phyloP scores from a whole-genome alignment of 495 filamentous ascomycete species.

The Xylaria bambusicola region DNA sequence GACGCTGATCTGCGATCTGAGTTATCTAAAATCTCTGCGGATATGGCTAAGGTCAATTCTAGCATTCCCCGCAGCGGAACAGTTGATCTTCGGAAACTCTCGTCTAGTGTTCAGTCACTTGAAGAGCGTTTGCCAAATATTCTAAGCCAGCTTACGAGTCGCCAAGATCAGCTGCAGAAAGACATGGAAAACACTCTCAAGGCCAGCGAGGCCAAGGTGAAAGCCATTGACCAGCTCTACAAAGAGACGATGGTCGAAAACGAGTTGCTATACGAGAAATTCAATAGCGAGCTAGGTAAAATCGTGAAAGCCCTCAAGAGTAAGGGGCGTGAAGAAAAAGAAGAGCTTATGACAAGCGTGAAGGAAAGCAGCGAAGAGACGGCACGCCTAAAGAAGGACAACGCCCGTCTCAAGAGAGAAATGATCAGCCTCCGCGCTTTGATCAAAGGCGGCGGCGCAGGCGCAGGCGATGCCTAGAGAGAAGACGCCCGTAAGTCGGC shows the following conservation, averaged over 20 bases:
- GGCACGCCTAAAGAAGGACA: conserved; percentile 75
- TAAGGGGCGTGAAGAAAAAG: conserved; percentile 70
- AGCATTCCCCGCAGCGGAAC: conserved; percentile 40
- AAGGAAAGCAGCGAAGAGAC: conserved; percentile 69
- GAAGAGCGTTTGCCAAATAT: conserved; percentile 65
- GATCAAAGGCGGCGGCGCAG: conserved; percentile 40
- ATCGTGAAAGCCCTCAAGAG: conserved; percentile 71
- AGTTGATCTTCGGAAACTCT: conserved; percentile 50
- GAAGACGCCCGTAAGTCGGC: conserved; percentile 21
- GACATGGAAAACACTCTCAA: conserved; percentile 70
- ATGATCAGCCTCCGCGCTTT: conserved; percentile 51
- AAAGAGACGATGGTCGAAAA: conserved; percentile 90
- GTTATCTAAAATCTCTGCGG: conserved; percentile 77
- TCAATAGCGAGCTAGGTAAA: conserved; percentile 86
- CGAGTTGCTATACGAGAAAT: conserved; percentile 88
- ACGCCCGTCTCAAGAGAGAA: conserved; percentile 58
- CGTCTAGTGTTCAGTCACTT: conserved; percentile 59
- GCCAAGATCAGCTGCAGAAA: conserved; percentile 61
- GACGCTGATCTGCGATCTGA: conserved; percentile 73
- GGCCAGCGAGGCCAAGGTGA: conserved; percentile 73
- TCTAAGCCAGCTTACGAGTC: conserved; percentile 61
- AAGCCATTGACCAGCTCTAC: conserved; percentile 85
- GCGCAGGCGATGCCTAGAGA: conserved; percentile 35
- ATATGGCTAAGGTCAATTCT: conserved; percentile 67
- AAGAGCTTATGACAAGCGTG: conserved; percentile 68